A percentile compares a stretch with the other conserved stretches of the same genome.
Conservation (phyloP, 192 early-diverging fungal species). For the Entophlyctis luteolus region DNA sequence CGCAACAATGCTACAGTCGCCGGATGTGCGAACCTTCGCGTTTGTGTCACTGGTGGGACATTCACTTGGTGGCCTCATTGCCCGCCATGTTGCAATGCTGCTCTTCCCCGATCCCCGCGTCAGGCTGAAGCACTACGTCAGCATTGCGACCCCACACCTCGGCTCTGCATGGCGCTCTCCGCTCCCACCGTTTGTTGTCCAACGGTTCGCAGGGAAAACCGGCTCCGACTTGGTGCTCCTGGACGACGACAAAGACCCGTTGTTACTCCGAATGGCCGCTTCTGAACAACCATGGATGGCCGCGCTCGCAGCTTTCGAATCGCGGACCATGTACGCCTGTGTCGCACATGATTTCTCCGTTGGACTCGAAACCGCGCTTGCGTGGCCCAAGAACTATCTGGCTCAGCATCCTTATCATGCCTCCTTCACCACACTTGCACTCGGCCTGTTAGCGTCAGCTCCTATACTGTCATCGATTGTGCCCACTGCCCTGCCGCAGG, state of each 20-base stretch:
- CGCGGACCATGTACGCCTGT: conserved; percentile 11
- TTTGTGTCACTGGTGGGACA: conserved; percentile 3
- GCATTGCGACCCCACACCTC: conserved; percentile 14
- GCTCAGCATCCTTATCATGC: too few species aligned
- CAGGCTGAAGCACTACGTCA: not conserved
- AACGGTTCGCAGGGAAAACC: not conserved
- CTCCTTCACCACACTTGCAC: not conserved
- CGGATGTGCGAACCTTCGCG: not conserved
- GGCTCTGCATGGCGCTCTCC: not conserved
- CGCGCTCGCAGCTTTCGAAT: not conserved
- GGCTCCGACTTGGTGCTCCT: conserved; percentile 1
- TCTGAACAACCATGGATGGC: not conserved
- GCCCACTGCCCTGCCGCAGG: not conserved
- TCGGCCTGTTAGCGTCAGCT: not conserved
- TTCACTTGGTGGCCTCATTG: not conserved
- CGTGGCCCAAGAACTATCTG: not conserved
- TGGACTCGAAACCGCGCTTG: not conserved
- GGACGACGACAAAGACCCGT: not conserved
- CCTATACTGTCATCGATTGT: not conserved
- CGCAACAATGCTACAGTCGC: not conserved
- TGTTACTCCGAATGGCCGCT: not conserved
- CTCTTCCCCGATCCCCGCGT: not conserved
- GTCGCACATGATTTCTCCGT: conserved; percentile 3
- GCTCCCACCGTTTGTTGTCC: not conserved
- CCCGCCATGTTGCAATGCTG: not conserved